These are phyloP conservation scores for Tympanopsis confertula DNA, from an alignment of 2,329 filamentous ascomycete genomes.

Conservation along the genomic window DNA sequence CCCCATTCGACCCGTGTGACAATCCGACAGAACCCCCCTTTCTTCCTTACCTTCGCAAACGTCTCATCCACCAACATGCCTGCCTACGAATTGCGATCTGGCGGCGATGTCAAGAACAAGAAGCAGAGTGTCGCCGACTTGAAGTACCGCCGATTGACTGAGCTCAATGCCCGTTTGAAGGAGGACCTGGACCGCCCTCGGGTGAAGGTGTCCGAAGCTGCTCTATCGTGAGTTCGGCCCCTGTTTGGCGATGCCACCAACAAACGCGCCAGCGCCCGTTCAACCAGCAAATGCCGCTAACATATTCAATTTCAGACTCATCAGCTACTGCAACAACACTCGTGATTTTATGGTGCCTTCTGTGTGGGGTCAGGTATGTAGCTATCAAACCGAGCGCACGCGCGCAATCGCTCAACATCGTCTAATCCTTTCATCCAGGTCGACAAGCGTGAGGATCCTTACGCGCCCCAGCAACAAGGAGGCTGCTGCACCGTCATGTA, in stretches of 20 bases:
- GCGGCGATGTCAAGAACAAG: conserved; percentile 71
- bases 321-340: conserved; percentile 94
- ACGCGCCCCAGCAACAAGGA: conserved; percentile 83
- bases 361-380: conserved; percentile 80
- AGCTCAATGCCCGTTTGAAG: conserved; percentile 89
- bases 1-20: background rate
- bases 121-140: conserved; percentile 99
- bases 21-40: conserved; percentile 7
- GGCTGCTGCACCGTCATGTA: conserved; percentile 96
- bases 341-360: conserved; percentile 98
- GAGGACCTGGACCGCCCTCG: conserved; percentile 92
- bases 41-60: conserved; percentile 9
- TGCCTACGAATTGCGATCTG: conserved; percentile 56
- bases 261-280: too few relatives aligned
- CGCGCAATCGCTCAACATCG: background rate
- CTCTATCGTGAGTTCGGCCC: conserved; percentile 56
- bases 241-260: background rate
- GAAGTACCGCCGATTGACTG: conserved; percentile 88
- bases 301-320: conserved; percentile 55
- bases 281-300: background rate
- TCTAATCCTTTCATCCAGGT: background rate
- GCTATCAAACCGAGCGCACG: background rate
- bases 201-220: conserved; percentile 89
- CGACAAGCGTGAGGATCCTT: conserved; percentile 89
- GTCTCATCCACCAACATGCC: conserved; percentile 35